Conservation (phyloP, 805 yeast genomes). For the Candida koratica region DNA sequence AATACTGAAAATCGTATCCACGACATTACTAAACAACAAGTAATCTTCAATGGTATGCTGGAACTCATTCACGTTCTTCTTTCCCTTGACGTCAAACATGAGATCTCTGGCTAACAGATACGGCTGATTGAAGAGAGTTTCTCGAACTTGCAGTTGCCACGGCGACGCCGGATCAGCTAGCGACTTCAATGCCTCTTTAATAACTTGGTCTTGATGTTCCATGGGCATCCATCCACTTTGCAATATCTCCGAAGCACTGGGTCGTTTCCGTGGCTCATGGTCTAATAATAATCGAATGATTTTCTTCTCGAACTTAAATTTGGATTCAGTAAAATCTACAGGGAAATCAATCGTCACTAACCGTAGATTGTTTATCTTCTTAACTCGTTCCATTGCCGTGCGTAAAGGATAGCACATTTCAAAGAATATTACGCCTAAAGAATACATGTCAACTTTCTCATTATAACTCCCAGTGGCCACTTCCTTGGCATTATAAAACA, state of each 20-base stretch:
- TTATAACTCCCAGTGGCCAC: constrained; percentile 78
- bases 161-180: constrained; percentile 88
- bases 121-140: constrained; percentile 79
- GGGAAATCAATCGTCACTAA: constrained; percentile 65
- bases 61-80: constrained; percentile 22
- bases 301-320: constrained; percentile 55
- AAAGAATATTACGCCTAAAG: constrained; percentile 89
- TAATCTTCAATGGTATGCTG: constrained; percentile 40
- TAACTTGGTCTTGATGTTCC: constrained; percentile 83
- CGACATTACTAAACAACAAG: constrained; percentile 56
- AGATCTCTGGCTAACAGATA: constrained; percentile 81
- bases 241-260: constrained; percentile 71
- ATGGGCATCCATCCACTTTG: constrained; percentile 83
- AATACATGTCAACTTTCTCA: constrained; percentile 93
- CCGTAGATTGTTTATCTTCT: constrained; percentile 64
- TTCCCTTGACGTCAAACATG: constrained; percentile 59
- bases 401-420: constrained; percentile 84
- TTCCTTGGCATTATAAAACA: constrained; percentile 88
- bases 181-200: constrained; percentile 81
- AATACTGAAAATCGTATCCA: constrained; percentile 55
- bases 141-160: constrained; percentile 90
- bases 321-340: constrained; percentile 50
- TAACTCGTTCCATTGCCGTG: constrained; percentile 94
- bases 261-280: constrained; percentile 76
- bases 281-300: constrained; percentile 65